Conservation (phyloP, 2,329 filamentous ascomycete genomes). For the Xylariaceae sp. region DNA sequence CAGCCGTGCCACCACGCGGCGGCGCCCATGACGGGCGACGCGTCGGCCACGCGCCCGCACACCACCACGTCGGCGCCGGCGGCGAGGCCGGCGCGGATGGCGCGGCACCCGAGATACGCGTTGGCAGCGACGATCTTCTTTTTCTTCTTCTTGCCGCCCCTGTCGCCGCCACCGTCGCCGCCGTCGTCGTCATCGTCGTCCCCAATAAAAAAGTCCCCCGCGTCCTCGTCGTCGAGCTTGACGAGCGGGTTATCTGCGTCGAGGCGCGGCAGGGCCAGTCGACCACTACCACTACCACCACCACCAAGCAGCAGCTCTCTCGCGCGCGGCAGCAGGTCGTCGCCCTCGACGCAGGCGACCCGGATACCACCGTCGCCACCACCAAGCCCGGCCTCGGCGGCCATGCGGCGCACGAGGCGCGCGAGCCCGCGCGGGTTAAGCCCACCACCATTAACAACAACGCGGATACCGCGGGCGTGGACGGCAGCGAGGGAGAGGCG, state of each 20-base stretch:
- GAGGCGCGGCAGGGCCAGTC: conserved; percentile 24
- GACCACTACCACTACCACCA: too few relatives aligned
- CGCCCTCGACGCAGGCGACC: conserved; percentile 23
- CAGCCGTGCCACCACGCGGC: conserved; percentile 50
- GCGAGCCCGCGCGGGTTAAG: conserved; percentile 44
- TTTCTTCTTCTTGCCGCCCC: too few relatives aligned
- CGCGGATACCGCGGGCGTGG: conserved; percentile 36
- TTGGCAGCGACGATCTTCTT: conserved; percentile 34
- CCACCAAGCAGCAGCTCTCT: conserved; percentile 12
- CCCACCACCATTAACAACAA: conserved; percentile 47
- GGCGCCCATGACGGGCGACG: conserved; percentile 46
- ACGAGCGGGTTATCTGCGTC: conserved; percentile 28
- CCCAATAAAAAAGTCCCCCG: conserved; percentile 20
- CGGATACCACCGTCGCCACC: conserved; percentile 12
- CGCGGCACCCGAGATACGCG: conserved; percentile 43
- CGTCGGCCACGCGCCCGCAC: conserved; percentile 41
- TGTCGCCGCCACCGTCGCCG: too few relatives aligned
- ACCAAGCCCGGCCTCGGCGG: not conserved
- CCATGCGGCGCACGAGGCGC: conserved; percentile 44
- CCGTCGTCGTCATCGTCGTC: too few relatives aligned
- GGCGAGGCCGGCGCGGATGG: conserved; percentile 35
- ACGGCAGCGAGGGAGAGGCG: conserved; percentile 16
- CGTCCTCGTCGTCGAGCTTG: conserved; percentile 28
- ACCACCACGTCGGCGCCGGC: conserved; percentile 39
- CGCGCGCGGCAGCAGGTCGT: conserved; percentile 26